A percentile compares a stretch with the other conserved stretches of the same genome.
phyloP scores from a whole-genome alignment of 441 rosid species.

The Eutrema salsugineum region DNA sequence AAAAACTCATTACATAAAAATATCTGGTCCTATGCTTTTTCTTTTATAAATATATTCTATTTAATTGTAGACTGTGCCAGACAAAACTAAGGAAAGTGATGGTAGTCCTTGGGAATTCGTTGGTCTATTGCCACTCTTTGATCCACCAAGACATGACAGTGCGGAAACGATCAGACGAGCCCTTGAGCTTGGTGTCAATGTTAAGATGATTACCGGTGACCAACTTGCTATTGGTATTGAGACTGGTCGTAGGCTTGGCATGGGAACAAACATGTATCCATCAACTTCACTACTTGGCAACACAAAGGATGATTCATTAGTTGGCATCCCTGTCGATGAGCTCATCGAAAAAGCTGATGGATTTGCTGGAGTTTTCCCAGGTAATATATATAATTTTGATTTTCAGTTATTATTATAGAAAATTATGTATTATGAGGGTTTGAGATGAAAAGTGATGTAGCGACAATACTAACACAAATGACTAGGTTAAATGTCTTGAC shows the following conservation, averaged over 20 bases:
- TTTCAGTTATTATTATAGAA: neutral
- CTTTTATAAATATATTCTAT: neutral
- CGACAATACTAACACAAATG: neutral
- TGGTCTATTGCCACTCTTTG: conserved; percentile 88
- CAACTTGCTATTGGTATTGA: conserved; percentile 96
- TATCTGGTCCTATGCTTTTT: neutral
- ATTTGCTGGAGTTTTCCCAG: conserved; percentile 95
- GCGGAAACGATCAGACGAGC: conserved; percentile 91
- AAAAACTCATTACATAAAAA: neutral
- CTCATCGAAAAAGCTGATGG: conserved; percentile 92
- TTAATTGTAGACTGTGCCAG: conserved; percentile 49
- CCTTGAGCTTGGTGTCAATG: conserved; percentile 90
- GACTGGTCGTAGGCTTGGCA: conserved; percentile 93
- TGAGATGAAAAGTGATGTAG: neutral
- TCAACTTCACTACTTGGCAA: conserved; percentile 78
- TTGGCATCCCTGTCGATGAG: conserved; percentile 64
- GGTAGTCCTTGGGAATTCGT: conserved; percentile 89
- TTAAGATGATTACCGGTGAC: conserved; percentile 97
- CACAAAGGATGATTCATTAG: conserved; percentile 52
- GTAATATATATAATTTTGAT: conserved; percentile 31
- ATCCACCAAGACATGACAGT: conserved; percentile 95
- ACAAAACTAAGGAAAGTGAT: conserved; percentile 67
- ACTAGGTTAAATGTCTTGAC: neutral
- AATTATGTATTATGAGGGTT: neutral
- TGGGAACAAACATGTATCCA: conserved; percentile 96